Percentiles rank a stretch among this genome's conserved stretches.
phyloP scores from a whole-genome alignment of 495 filamentous ascomycete species.

The Penicillium parvum region DNA sequence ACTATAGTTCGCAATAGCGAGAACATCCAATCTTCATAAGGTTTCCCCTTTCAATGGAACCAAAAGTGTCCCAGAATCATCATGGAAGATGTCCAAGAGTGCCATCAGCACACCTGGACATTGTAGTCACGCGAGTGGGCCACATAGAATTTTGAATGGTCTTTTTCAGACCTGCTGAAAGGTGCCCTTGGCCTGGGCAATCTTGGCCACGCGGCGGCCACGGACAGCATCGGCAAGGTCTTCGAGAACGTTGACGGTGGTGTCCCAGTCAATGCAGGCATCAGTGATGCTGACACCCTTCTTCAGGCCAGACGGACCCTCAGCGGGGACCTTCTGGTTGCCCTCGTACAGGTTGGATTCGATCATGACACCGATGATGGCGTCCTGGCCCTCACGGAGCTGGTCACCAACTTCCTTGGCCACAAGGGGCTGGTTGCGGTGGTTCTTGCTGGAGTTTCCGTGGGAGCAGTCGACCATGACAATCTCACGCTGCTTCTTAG shows the following conservation, averaged over 20 bases:
- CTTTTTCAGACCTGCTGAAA: no score
- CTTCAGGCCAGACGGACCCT: slow-evolving; percentile 70
- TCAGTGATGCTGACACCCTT: slow-evolving; percentile 95
- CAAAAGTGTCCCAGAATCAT: no score
- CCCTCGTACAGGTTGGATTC: slow-evolving; percentile 93
- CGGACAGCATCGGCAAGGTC: slow-evolving; percentile 73
- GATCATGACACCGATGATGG: slow-evolving; percentile 92
- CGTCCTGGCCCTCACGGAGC: slow-evolving; percentile 74
- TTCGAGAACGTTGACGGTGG: slow-evolving; percentile 73
- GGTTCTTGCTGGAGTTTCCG: slow-evolving; percentile 57
- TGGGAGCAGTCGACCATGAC: slow-evolving; percentile 98
- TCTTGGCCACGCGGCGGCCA: slow-evolving; percentile 47
- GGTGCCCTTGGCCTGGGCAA: no score
- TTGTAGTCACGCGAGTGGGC: no score
- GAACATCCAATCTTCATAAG: no score
- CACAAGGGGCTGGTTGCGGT: slow-evolving; percentile 85
- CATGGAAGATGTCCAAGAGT: no score
- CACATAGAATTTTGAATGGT: no score
- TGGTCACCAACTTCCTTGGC: slow-evolving; percentile 74
- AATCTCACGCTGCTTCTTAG: slow-evolving; percentile 76
- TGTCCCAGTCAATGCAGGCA: slow-evolving; percentile 89
- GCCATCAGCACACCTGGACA: no score
- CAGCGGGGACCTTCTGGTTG: slow-evolving; percentile 79
- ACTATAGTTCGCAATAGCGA: no score
- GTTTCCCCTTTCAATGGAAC: no score